Base-by-base conservation (phyloP, 768 basidiomycete genomes). In the Serendipita vermifera region DNA sequence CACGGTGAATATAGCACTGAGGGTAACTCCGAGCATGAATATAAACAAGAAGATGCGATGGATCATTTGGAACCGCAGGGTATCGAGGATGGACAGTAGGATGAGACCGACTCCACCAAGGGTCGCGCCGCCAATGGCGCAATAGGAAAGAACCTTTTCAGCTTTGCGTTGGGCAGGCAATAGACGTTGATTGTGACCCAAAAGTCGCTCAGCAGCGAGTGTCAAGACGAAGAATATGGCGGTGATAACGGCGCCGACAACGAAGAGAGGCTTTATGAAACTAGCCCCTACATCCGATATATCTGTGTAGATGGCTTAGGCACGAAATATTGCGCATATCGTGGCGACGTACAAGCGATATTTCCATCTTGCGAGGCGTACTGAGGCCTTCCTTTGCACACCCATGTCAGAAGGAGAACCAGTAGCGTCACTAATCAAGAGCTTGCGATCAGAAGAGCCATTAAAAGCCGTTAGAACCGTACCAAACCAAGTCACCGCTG, bases 241-340 rank as follows among this genome's bases (percentile, higher is more conserved):
- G 2, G 86, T 85, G 57, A 86, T 75, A 33, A 72, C 69, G 61
- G 80, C 82, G 5, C 80, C 81, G 14, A 74, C 71, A 48, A 88
- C 71, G 63, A 89, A 89, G 35, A 88, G 73, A 2, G 87, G 86
- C 64, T 88, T 87, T 39, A 88, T 70, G 54, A 75, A 71, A 60
- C 75, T 75, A 17, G 87, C 85, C n/a, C 82, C 85, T 32, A 87
- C 68, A 62, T 88, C 85, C 38, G 83, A 85, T 43, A 88, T 86
- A 66, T 83, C 86, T n/a, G 48, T 5, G 33, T 15, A 38, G 17
- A 39, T 13, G 14, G 24, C 38, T n/a, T n/a, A n/a, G n/a, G n/a
- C n/a, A n/a, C n/a, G n/a, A n/a, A n/a, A n/a, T n/a, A n/a, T n/a
- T n/a, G n/a, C n/a, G n/a, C n/a, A n/a, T n/a, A n/a, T n/a, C n/a